Base-by-base conservation (phyloP, 208 protist genomes). In the Blechomonas ayalai region DNA sequence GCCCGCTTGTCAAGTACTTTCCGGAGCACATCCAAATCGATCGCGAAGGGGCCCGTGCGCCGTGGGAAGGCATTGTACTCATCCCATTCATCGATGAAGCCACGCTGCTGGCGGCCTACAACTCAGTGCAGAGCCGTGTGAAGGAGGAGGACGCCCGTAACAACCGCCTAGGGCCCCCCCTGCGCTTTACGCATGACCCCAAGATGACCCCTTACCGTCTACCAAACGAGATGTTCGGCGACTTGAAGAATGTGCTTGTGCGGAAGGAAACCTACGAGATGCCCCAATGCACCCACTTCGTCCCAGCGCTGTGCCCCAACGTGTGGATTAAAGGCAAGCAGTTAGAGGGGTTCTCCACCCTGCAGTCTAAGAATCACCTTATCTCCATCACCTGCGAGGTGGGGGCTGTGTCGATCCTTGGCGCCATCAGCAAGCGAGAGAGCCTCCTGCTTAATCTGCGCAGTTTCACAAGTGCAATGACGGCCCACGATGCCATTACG, bases 81-180 rank as follows among this genome's bases (percentile, higher is more conserved):
- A 92, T 95, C 40, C 89, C 89, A 12, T 95, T 95, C 70, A 91
- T 95, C 23, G 78, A 93, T 10, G 89, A 93, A 59, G 51, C 60
- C 13, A 51, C 62, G 15, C 60, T 95, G 12, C 41, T 92, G 9
- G 71, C 64, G 9, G 69, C 77, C 16, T 93, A 87, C 68, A 34
- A 84, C 28, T 85, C 79, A 29, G 80, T 94, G 23, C 80, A 89
- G 52, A 19, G 25, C 35, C 57, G 76, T 15, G 55, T 92, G 12
- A 63, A 62, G 18, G 50, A 60, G n/a, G 77, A 90, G 48, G 88
- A 95, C 23, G 57, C 67, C 15, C 37, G 36, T 16, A 63, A 78
- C 56, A 95, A 95, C 65, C 24, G 46, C 16, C 64, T 72, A 37
- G 82, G 82, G 15, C 66, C 76, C 8, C 40, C 83, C 24, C 37